Base-by-base conservation (phyloP, 2,329 filamentous ascomycete species). In the Aureobasidium uvarum region DNA sequence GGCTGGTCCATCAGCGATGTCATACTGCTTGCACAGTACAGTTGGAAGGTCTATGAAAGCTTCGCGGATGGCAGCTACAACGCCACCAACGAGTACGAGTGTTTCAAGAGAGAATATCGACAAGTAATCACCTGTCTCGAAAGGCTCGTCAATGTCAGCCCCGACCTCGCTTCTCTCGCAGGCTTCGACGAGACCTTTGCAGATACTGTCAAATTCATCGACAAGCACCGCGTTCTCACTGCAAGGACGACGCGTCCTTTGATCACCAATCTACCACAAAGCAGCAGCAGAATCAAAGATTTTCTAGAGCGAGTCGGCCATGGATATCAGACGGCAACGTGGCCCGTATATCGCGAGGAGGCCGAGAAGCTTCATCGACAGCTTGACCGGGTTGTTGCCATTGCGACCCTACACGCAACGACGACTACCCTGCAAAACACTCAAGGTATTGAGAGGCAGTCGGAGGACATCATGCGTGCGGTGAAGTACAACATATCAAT, bases 41-140 rank as follows among this genome's bases (percentile, higher is more conserved):
- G 58, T 13, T 62, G 45, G 43, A 62, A 62, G 10, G 45, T 62
- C 18, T 59, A 59, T n/a, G 39, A 59, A 10, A 59, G 55, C 52
- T 55, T 59, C 31, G 38, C 55, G 10, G 55, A 59, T 7, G 52
- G 52, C 52, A 55, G n/a, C 20, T 39, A 20, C 20, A 55, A 55
- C 7, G 52, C 55, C 2, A 33, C 41, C 11, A 59, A 45, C 18
- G 55, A 59, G 14, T 59, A 45, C 8, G 39, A 36, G 33, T 18
- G 41, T 16, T 59, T 59, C 41, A 59, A 59, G 28, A n/a, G 55
- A 43, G 55, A 59, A 23, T 59, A 31, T 16, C 39, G 39, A 16
- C 55, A 59, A 36, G 41, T 46, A 16, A 59, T 59, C 25, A 16
- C 25, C 18, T 59, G 55, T 46, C 28, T 59, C 6, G 55, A 59